These are phyloP conservation scores for Cercophora samala DNA, from an alignment of 495 filamentous ascomycete species.

Conservation along the genomic window DNA sequence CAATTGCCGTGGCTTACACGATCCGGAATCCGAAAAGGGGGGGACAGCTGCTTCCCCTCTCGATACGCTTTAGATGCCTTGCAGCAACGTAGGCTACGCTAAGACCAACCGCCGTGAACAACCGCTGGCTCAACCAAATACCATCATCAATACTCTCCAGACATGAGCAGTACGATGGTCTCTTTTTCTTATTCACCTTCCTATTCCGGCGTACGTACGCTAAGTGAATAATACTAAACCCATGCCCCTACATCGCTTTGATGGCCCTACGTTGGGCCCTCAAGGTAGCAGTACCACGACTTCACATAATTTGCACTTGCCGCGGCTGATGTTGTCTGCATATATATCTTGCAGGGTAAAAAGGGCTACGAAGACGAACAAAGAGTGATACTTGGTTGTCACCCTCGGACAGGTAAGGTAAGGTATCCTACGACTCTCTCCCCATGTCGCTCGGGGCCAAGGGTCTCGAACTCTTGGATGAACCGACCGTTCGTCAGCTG, in stretches of 20 bases:
- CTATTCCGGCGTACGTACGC: conserved; percentile 8
- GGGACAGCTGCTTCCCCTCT: neutral
- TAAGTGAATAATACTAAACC: neutral
- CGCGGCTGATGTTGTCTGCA: conserved; percentile 8
- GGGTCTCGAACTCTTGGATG: neutral
- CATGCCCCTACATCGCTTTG: neutral
- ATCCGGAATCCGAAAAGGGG: neutral
- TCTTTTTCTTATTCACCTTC: conserved; percentile 14
- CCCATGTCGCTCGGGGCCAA: neutral
- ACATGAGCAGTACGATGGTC: neutral
- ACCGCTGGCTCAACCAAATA: conserved; percentile 13
- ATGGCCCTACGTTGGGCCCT: conserved; percentile 1
- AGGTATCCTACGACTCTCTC: neutral
- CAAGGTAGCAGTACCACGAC: conserved; percentile 6
- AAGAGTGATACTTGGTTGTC: neutral
- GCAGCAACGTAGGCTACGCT: conserved; percentile 4
- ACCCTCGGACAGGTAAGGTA: neutral
- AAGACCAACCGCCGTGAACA: neutral
- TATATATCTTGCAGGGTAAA: conserved; percentile 2
- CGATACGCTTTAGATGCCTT: conserved; percentile 1
- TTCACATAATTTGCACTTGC: neutral
- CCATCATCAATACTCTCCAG: neutral
- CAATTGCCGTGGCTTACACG: neutral
- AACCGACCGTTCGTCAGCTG: neutral
- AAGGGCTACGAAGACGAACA: neutral